phyloP scores from a whole-genome alignment of 495 filamentous ascomycete species.

The Jackrogersella minutella region DNA sequence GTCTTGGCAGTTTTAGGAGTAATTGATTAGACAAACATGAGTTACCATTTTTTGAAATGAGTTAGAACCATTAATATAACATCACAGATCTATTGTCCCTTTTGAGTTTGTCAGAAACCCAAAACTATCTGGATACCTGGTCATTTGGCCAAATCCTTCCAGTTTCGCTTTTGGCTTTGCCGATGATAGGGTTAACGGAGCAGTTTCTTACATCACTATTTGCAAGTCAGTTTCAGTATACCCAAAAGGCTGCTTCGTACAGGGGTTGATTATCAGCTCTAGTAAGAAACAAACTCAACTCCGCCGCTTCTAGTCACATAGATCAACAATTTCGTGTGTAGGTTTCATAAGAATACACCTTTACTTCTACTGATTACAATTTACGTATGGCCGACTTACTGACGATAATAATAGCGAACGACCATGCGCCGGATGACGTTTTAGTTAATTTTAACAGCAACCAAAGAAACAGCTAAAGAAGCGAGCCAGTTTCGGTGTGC shows the following conservation, averaged over 20 bases:
- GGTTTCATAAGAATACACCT: no score
- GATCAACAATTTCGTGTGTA: not conserved
- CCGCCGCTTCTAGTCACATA: not conserved
- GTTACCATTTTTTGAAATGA: no score
- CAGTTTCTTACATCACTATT: not conserved
- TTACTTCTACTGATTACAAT: no score
- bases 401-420: no score
- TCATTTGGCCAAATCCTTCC: constrained; percentile 1
- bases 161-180: not conserved
- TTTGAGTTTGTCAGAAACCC: not conserved
- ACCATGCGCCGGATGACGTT: no score
- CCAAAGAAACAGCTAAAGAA: not conserved
- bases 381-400: no score
- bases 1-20: not conserved
- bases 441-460: not conserved
- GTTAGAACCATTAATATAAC: no score
- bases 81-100: no score
- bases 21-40: not conserved
- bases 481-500: not conserved
- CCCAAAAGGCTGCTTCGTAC: no score
- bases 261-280: not conserved
- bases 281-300: not conserved
- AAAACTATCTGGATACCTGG: not conserved
- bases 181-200: not conserved
- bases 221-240: not conserved